Evolutionary conservation across 164 flowering plant genomes (phyloP).

Genomic region (Vitis cinerea): DNA sequence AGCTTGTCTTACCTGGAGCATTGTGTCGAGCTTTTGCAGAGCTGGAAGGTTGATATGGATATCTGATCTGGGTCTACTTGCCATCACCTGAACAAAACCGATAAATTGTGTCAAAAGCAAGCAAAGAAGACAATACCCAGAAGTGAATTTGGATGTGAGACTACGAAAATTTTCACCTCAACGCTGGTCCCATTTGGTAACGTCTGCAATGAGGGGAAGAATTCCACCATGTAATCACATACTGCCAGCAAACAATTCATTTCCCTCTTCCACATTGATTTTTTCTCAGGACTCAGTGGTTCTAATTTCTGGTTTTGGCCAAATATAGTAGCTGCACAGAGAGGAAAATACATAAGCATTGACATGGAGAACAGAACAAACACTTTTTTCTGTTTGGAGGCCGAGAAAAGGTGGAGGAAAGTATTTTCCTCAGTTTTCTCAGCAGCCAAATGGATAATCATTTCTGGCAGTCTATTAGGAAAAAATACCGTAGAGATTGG

Average conservation of each 20-base stretch:
- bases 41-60: constrained; percentile 92
- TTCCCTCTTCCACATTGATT: constrained; percentile 84
- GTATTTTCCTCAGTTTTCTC: too few relatives aligned
- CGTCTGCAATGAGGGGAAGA: constrained; percentile 45
- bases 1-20: constrained; percentile 71
- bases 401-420: background rate
- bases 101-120: constrained; percentile 8
- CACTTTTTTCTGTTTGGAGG: background rate
- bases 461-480: too few relatives aligned
- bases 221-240: constrained; percentile 88
- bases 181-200: constrained; percentile 48
- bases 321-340: constrained; percentile 76
- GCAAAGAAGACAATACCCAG: background rate
- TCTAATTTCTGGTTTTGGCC: constrained; percentile 75
- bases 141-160: background rate
- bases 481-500: constrained; percentile 84
- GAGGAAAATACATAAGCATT: background rate
- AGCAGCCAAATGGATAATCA: too few relatives aligned
- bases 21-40: constrained; percentile 70
- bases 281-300: constrained; percentile 77
- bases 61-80: constrained; percentile 75
- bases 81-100: constrained; percentile 75
- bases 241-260: constrained; percentile 88
- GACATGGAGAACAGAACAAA: background rate
- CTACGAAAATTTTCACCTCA: constrained; percentile 43